Conservation (phyloP, 2,329 filamentous ascomycete genomes). For the Fonsecaea pedrosoi region DNA sequence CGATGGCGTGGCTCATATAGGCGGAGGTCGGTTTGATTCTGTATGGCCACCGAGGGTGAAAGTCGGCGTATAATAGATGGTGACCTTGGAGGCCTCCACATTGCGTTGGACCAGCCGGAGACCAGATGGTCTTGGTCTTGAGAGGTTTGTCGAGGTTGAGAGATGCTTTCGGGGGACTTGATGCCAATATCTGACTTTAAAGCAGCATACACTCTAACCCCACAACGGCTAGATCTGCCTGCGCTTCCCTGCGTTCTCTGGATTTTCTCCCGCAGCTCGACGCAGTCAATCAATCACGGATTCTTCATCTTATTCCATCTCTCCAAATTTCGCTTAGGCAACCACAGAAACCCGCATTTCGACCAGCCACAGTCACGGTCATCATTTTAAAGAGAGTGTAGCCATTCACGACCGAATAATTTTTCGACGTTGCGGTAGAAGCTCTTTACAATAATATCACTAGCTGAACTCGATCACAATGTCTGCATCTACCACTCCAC, state of each 20-base stretch:
- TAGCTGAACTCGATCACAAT: not conserved
- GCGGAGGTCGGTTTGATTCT: not conserved
- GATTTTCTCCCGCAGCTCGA: not conserved
- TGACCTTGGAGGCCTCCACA: not conserved
- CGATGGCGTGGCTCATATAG: not conserved
- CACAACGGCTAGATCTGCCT: not conserved
- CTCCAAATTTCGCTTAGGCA: not conserved
- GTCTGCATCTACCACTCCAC: slow-evolving; percentile 6
- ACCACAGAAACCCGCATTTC: not conserved
- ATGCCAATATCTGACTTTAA: not conserved
- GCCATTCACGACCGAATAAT: not conserved
- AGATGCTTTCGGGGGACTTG: not conserved
- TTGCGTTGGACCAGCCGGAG: not conserved
- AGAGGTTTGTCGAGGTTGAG: not conserved
- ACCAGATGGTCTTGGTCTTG: not conserved
- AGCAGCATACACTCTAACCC: not conserved
- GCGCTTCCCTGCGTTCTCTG: not conserved
- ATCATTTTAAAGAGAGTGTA: not conserved
- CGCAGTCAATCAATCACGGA: not conserved
- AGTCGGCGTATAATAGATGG: not conserved
- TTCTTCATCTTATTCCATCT: not conserved
- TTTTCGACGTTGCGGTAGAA: not conserved
- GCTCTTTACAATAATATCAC: not conserved
- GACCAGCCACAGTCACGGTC: not conserved
- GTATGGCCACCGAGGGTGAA: not conserved